Evolutionary conservation across 192 early-diverging fungal genomes (phyloP).

Genomic region (Podila minutissima): DNA sequence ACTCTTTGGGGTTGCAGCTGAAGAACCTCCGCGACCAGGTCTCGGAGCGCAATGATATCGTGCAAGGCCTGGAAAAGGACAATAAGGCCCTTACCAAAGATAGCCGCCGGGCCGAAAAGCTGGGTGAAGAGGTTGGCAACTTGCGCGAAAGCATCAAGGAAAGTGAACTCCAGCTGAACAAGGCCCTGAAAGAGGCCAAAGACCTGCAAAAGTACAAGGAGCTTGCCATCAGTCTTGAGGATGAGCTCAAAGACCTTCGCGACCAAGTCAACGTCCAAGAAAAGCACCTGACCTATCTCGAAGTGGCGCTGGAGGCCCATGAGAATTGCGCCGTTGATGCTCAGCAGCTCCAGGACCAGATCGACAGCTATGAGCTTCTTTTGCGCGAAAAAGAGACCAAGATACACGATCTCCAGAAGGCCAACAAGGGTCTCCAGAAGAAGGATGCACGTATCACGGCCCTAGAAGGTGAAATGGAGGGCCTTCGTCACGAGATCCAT

Average conservation of each 20-base stretch:
- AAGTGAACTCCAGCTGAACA: conserved; percentile 11
- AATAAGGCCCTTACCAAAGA: conserved; percentile 5
- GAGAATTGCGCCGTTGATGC: conserved; percentile 12
- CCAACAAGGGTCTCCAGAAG: background rate
- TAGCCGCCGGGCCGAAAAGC: background rate
- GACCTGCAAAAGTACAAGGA: background rate
- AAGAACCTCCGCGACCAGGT: conserved; percentile 21
- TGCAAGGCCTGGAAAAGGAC: conserved; percentile 8
- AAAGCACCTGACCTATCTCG: conserved; percentile 36
- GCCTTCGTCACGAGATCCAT: conserved; percentile 6
- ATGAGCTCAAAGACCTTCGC: conserved; percentile 20
- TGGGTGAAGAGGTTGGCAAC: conserved; percentile 3
- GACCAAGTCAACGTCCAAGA: conserved; percentile 26
- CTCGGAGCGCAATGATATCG: background rate
- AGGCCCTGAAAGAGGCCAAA: background rate
- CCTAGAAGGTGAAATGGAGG: conserved; percentile 12
- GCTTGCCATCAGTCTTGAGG: conserved; percentile 5
- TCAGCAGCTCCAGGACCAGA: conserved; percentile 15
- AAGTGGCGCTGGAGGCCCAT: conserved; percentile 18
- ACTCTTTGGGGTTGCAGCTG: conserved; percentile 4
- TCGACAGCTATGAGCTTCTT: conserved; percentile 6
- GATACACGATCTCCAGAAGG: conserved; percentile 2
- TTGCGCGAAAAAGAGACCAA: conserved; percentile 12
- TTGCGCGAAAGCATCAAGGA: conserved; percentile 15
- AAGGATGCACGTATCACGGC: conserved; percentile 10